Base-by-base conservation (phyloP, 73 alveolate genomes). In the Tetrahymena malaccensis region DNA sequence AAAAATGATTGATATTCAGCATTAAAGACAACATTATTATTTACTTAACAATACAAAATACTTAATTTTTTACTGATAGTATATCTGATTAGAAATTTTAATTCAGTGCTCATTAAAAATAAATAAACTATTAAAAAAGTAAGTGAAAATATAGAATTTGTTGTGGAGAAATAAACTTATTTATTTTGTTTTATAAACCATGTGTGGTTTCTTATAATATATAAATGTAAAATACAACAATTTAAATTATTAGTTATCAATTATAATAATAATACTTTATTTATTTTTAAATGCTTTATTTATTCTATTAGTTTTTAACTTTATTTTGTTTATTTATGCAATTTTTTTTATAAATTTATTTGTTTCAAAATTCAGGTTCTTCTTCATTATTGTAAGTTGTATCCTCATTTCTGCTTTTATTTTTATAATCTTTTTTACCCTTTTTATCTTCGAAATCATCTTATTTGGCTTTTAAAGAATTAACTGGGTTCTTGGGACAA, bases 401-500 rank as follows among this genome's bases (percentile, higher is more conserved):
- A 70, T 70, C 37, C 3, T 70, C 89, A 31, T 70, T 31, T 70
- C 89, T 70, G 19, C 22, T 70, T 70, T 70, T 70, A 27, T 31
- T 70, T 70, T 70, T 70, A 70, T 70, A 70, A 11, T 70, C 89
- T 11, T 70, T 70, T 70, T 70, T 70, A 70, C 89, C 89, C 43
- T 95, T 58, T 38, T 95, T 84, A 34, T 84, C 37, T 50, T 94
- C 93, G 35, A 55, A 27, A 34, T 43, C 70, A 40, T 95, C 85
- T 38, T 95, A 34, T 44, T 50, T 50, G 19, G 57, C 93, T 38
- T 25, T 50, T 34, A 89, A 43, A 33, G 89, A 85, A 85, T 96
- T 97, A 40, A 94, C 96, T 70, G 97, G 98, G 85, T 97, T 96
- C 85, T 95, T 95, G 35, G 98, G 98, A 43, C 98, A 97, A 95